phyloP scores from a whole-genome alignment of 257 asterid species.

The Rubia yunnanensis region DNA sequence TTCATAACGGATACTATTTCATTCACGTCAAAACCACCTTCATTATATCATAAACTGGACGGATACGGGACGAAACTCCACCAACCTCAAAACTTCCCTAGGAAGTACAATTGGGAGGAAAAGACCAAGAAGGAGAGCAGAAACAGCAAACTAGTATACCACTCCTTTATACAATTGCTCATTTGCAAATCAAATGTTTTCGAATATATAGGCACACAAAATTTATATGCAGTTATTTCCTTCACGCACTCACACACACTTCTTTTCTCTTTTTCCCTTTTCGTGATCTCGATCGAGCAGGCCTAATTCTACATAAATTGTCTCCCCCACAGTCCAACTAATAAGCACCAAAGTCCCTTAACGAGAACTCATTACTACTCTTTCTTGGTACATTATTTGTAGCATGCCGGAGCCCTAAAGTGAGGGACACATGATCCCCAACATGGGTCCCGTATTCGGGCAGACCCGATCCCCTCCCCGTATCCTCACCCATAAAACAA shows the following conservation, averaged over 20 bases:
- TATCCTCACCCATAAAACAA: constrained; percentile 6
- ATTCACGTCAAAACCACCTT: too few relatives aligned
- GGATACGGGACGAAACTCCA: too few relatives aligned
- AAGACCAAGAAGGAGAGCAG: too few relatives aligned
- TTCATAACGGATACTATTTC: too few relatives aligned
- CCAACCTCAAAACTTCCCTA: too few relatives aligned
- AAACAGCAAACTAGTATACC: neutral
- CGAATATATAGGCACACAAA: neutral
- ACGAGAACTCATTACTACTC: constrained; percentile 28
- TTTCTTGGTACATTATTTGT: constrained; percentile 43
- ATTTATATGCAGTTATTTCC: neutral
- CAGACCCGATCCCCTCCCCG: neutral
- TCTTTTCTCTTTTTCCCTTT: neutral
- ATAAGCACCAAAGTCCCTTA: constrained; percentile 46
- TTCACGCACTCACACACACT: constrained; percentile 1
- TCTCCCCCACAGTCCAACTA: constrained; percentile 6
- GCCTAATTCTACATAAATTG: neutral
- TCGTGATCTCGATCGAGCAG: too few relatives aligned
- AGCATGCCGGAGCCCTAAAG: constrained; percentile 59
- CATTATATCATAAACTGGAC: too few relatives aligned
- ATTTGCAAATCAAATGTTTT: neutral
- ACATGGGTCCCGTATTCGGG: constrained; percentile 13
- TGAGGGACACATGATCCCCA: constrained; percentile 48
- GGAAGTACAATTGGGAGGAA: too few relatives aligned
- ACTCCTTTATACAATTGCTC: constrained; percentile 9